phyloP scores from a whole-genome alignment of 78 protist species.

The Pigoraptor vietnamica region DNA sequence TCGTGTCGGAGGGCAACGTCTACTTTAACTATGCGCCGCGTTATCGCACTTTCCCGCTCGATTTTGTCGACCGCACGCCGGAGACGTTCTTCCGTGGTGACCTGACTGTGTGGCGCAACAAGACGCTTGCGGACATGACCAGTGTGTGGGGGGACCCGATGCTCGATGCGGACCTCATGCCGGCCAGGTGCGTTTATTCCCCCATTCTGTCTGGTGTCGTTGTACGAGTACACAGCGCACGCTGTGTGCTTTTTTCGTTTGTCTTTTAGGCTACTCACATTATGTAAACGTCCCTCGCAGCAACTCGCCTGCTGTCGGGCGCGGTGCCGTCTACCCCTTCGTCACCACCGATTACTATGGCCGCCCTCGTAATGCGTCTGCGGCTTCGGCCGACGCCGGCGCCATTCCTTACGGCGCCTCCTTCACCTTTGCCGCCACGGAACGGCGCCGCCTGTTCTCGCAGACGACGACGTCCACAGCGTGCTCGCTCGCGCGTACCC shows the following conservation, averaged over 20 bases:
- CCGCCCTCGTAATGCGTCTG: not conserved
- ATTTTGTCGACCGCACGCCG: not conserved
- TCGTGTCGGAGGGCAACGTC: not conserved
- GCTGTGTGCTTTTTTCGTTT: too few species aligned
- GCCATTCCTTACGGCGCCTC: not conserved
- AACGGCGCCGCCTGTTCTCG: not conserved
- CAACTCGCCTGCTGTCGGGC: not conserved
- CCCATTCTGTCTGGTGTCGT: not conserved
- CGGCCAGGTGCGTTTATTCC: not conserved
- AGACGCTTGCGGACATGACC: not conserved
- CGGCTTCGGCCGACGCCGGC: not conserved
- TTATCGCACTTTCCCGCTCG: not conserved
- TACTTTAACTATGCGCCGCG: not conserved
- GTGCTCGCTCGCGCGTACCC: not conserved
- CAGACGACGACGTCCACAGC: not conserved
- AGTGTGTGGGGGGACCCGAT: not conserved
- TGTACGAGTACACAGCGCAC: not conserved
- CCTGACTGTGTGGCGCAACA: not conserved
- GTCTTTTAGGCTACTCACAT: too few species aligned
- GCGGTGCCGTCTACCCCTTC: not conserved
- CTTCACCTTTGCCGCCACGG: not conserved
- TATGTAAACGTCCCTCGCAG: not conserved
- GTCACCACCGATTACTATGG: not conserved
- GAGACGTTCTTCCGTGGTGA: not conserved
- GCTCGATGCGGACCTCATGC: not conserved